These are phyloP conservation scores for Haplosporangium gracile DNA, from an alignment of 192 early-diverging fungal species.

Conservation along the genomic window DNA sequence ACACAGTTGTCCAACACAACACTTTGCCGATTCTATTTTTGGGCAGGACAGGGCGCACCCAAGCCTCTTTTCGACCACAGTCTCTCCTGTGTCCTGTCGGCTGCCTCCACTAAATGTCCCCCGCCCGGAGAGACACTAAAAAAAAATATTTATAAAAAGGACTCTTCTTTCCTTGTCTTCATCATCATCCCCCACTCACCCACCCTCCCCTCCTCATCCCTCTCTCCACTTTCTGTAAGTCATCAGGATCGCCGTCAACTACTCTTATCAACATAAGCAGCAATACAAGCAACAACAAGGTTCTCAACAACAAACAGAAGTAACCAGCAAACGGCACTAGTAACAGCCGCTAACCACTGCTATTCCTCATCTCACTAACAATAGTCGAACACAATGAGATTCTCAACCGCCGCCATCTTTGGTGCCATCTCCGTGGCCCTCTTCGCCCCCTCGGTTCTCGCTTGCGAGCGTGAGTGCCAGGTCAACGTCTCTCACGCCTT, in stretches of 20 bases:
- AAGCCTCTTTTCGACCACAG: constrained; percentile 3
- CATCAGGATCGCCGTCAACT: neutral
- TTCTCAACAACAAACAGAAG: neutral
- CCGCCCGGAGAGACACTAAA: neutral
- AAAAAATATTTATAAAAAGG: neutral
- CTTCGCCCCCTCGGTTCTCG: constrained; percentile 42
- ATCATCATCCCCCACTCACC: neutral
- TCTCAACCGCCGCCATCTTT: constrained; percentile 30
- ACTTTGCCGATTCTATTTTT: neutral
- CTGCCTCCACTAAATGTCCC: neutral
- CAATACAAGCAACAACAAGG: neutral
- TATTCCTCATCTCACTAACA: neutral
- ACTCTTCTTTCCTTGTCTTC: neutral
- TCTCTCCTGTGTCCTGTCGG: neutral
- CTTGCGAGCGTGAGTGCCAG: constrained; percentile 67
- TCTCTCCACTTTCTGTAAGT: neutral
- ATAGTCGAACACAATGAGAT: constrained; percentile 32
- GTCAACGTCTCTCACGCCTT: constrained; percentile 63
- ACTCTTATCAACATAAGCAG: neutral
- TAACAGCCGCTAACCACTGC: neutral
- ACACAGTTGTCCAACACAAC: neutral
- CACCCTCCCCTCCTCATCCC: neutral
- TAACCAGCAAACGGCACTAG: neutral
- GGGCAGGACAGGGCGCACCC: neutral
- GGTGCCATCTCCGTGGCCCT: constrained; percentile 43